Conservation (phyloP, 371 early-diverging fungal genomes). For the Smittium culicis region DNA sequence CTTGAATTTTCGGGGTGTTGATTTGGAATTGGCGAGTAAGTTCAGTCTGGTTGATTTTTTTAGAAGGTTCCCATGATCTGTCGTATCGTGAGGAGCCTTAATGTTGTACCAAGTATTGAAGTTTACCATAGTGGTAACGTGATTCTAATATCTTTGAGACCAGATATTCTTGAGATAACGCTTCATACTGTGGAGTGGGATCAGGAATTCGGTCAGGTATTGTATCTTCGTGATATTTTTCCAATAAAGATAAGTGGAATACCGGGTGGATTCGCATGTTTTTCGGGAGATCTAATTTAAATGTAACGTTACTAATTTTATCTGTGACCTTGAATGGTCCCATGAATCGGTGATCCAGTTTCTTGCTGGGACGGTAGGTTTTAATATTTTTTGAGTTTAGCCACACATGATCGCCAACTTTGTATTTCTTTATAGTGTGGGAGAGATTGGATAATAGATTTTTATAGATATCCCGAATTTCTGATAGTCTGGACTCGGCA, state of each 20-base stretch:
- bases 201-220: background rate
- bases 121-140: too few relatives aligned
- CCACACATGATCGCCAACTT: conserved; percentile 27
- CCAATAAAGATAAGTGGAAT: background rate
- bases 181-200: too few relatives aligned
- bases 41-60: too few relatives aligned
- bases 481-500: background rate
- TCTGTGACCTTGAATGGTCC: conserved; percentile 5
- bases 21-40: too few relatives aligned
- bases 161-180: too few relatives aligned
- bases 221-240: background rate
- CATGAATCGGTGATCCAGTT: conserved; percentile 17
- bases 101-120: too few relatives aligned
- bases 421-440: background rate
- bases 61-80: too few relatives aligned
- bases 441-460: too few relatives aligned
- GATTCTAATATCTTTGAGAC: too few relatives aligned
- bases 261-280: background rate
- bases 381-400: conserved; percentile 17
- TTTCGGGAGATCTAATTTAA: background rate
- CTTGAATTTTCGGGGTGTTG: too few relatives aligned
- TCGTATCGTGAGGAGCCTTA: too few relatives aligned
- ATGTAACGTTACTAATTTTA: background rate
- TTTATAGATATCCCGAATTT: background rate
- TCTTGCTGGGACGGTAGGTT: conserved; percentile 17